A percentile compares a stretch with the other conserved stretches of the same genome.
Evolutionary conservation across 2,329 filamentous ascomycete species (phyloP).

Genomic region (Penicillium sp.): DNA sequence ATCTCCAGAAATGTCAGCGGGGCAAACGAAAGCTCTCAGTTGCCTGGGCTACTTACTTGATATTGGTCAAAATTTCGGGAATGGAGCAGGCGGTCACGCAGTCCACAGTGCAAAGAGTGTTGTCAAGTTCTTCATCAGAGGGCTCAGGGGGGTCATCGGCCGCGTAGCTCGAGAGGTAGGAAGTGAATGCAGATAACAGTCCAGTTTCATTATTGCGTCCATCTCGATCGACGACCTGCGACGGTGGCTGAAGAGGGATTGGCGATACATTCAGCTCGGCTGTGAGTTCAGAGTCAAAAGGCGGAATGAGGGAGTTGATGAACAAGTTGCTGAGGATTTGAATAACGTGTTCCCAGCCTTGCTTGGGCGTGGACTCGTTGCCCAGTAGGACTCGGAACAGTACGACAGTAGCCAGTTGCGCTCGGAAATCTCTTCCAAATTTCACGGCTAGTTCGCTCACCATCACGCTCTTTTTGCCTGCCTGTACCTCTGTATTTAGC

Average conservation of each 20-base stretch:
- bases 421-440: constrained; percentile 88
- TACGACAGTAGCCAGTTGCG: constrained; percentile 91
- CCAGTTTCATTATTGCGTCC: constrained; percentile 74
- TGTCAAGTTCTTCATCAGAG: constrained; percentile 94
- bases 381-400: constrained; percentile 87
- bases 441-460: constrained; percentile 96
- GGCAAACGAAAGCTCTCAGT: constrained; percentile 5
- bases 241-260: constrained; percentile 87
- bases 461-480: constrained; percentile 90
- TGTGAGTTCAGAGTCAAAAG: constrained; percentile 67
- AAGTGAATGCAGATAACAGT: constrained; percentile 90
- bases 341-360: constrained; percentile 64
- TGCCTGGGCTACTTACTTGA: constrained; percentile 59
- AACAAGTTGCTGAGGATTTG: constrained; percentile 95
- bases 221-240: constrained; percentile 86
- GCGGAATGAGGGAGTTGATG: constrained; percentile 85
- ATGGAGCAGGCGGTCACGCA: constrained; percentile 89
- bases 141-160: constrained; percentile 97
- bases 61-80: constrained; percentile 75
- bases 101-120: constrained; percentile 89
- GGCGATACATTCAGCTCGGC: constrained; percentile 68
- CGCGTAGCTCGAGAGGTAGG: constrained; percentile 97
- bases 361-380: constrained; percentile 71
- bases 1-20: constrained; percentile 43
- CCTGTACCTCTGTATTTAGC: constrained; percentile 93